Evolutionary conservation across 257 asterid genomes (phyloP), one percentile per base, ranked within the genome.

Genomic region (Oldenlandia corymbosa): DNA sequence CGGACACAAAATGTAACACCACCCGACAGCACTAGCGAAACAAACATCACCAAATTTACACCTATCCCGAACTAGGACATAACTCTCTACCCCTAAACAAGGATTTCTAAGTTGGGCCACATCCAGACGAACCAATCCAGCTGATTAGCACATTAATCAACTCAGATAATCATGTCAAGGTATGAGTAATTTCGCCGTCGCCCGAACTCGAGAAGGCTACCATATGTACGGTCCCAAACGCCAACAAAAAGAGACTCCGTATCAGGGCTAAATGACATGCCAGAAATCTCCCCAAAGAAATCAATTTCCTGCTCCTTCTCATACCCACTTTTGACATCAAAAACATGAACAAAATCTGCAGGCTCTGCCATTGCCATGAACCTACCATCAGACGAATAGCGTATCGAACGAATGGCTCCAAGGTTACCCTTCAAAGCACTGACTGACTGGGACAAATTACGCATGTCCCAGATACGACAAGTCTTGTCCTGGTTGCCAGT

Each of bases 301-400:
- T 91, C 95, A 7, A 88, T 80, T 50, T 88, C 98, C 76, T 91
- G 96, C 62, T 88, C 95, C 72, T 80, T 78, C 64, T 78, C 79
- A 10, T 86, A 91, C 49, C 92, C 95, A 28, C 81, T 76, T 71
- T 75, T 52, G 20, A 88, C 94, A 66, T 88, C 96, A 51, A 86
- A 88, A 32, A 91, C 70, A 30, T 91, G 98, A 70, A 91, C 96
- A 46, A 83, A 91, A 71, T 91, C 98, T 12, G 95, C 98, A 59
- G 96, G 95, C 76, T 91, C 98, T n/a, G 98, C 95, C 95, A 88
- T 91, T 6, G 98, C 85, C 94, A 91, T 75, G 82, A 81, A 91
- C 66, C 88, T 72, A 23, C 98, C 98, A 65, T 91, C 98, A 5
- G 88, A 83, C 13, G 98, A 68, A 75, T 83, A 91, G 67, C 92